Percentiles rank a stretch among this genome's conserved stretches.
These are phyloP conservation scores for Backusella morwellensis DNA, from an alignment of 192 early-diverging fungal genomes.

Conservation along the genomic window DNA sequence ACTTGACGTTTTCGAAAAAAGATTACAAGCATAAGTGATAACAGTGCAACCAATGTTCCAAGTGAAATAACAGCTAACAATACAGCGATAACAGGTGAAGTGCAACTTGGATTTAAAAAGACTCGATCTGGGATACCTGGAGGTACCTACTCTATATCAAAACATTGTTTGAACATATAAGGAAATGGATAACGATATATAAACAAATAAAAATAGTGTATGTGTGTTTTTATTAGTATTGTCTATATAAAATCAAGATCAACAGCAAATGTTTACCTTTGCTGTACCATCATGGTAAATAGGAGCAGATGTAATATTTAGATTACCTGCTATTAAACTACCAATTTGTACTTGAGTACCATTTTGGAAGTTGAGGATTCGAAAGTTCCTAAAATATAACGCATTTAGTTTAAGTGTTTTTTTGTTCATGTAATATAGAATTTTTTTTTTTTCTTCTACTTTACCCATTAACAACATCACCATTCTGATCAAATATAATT, in stretches of 20 bases:
- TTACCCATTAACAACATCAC: constrained; percentile 39
- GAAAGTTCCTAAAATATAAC: constrained; percentile 34
- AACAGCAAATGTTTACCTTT: constrained; percentile 9
- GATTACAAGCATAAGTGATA: constrained; percentile 36
- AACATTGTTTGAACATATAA: not conserved
- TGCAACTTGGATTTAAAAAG: constrained; percentile 38
- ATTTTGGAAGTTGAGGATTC: constrained; percentile 44
- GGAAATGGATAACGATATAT: not conserved
- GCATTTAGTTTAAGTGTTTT: not conserved
- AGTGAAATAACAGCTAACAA: constrained; percentile 31
- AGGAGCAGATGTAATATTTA: constrained; percentile 40
- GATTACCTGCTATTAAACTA: constrained; percentile 34
- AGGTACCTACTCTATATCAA: constrained; percentile 23
- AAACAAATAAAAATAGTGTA: not conserved
- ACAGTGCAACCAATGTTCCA: constrained; percentile 34
- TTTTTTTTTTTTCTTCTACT: constrained; percentile 1
- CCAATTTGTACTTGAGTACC: constrained; percentile 36
- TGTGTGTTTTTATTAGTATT: not conserved
- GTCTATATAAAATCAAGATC: not conserved
- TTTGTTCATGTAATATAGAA: not conserved
- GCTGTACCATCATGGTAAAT: constrained; percentile 50
- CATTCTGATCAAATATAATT: constrained; percentile 45
- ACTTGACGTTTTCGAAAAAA: constrained; percentile 37
- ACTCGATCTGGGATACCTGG: constrained; percentile 34
- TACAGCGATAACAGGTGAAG: constrained; percentile 32